A percentile compares a stretch with the other conserved stretches of the same genome.
These are phyloP conservation scores for Kodamaea jinghongensis DNA, from an alignment of 805 yeast genomes.

Conservation along the genomic window DNA sequence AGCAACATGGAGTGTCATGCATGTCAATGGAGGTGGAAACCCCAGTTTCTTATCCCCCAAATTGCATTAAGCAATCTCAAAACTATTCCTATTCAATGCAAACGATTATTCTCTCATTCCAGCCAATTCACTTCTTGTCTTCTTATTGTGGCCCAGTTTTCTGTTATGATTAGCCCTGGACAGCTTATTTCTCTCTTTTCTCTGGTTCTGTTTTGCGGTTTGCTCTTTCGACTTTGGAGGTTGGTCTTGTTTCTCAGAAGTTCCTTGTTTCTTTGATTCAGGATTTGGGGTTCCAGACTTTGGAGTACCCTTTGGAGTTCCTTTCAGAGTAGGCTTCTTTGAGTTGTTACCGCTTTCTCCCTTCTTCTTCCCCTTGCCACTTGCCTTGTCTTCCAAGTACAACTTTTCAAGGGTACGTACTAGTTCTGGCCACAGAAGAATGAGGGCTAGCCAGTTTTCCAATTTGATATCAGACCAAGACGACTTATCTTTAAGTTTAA, in stretches of 20 bases:
- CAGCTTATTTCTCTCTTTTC: constrained; percentile 56
- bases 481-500: constrained; percentile 48
- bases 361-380: constrained; percentile 54
- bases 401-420: constrained; percentile 21
- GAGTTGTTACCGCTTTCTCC: constrained; percentile 64
- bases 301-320: not conserved
- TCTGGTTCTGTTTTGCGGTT: constrained; percentile 8
- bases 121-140: constrained; percentile 31
- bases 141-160: constrained; percentile 59
- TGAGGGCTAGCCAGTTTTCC: constrained; percentile 75
- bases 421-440: constrained; percentile 24
- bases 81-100: no score
- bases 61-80: not conserved
- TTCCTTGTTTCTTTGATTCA: not conserved
- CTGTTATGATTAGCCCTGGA: constrained; percentile 63
- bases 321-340: constrained; percentile 45
- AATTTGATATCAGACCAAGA: constrained; percentile 87
- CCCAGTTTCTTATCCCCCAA: no score
- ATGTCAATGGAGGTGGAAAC: no score
- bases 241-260: not conserved
- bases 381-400: constrained; percentile 37
- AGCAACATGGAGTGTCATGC: no score
- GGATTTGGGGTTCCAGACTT: not conserved
- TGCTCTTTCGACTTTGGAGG: not conserved
- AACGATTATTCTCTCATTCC: constrained; percentile 22